Base-by-base conservation (phyloP, 495 filamentous ascomycete species). In the Neurospora sp. region DNA sequence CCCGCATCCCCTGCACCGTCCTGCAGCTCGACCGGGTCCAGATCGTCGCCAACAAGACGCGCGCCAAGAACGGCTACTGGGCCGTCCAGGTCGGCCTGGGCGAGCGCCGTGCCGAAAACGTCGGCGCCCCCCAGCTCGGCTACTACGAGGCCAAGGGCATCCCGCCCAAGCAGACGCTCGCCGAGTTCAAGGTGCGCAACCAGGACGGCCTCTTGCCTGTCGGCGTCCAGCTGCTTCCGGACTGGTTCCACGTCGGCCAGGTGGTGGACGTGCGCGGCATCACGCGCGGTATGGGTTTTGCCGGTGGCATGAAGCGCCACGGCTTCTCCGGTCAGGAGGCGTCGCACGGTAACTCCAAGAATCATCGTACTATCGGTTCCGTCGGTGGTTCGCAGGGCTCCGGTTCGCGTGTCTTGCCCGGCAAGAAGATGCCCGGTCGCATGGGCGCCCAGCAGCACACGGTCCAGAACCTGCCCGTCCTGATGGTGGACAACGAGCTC, bases 381-480 rank as follows among this genome's bases (percentile, higher is more conserved):
- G 85, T 89, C 14, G 96, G 96, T 75, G 92, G 90, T 44, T 90
- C 90, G 77, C 96, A 99, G 82, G 96, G 96, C 75, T 90, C 92
- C 80, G 96, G 96, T 81, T 96, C 93, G 59, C 86, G 96, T 77
- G 96, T 99, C 54, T 88, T 91, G 73, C 96, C 96, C 0, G 96
- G 96, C 70, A 99, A 99, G 90, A 93, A 92, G 82, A 99, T 99
- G 96, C 89, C 96, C 27, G 96, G 96, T 72, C 88, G 93, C 62
- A 98, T 99, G 96, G 96, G 96, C 35, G 90, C 90, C 72, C 86
- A 94, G 81, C 88, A 89, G 75, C 91, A 93, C 59, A 99, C 96
- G 44, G 85, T 93, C 20, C 94, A 98, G 86, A 96, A 96, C 80
- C 82, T 97, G 75, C 92, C 92, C 83, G 90, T 99, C 71, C 82